phyloP scores from a whole-genome alignment of 306 rosid species.

The Rosa lucieae region DNA sequence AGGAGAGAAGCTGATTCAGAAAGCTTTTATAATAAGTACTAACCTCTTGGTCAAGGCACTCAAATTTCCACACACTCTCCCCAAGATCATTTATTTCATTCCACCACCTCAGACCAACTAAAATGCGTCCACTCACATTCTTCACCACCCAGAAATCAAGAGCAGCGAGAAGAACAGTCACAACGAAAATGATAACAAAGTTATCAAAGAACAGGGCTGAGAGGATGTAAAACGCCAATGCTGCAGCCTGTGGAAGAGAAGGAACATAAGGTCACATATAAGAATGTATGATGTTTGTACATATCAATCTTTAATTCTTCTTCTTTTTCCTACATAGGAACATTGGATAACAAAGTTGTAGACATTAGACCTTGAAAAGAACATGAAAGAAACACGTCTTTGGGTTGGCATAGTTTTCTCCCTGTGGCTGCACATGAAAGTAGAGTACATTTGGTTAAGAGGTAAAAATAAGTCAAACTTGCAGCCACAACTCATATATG shows the following conservation, averaged over 20 bases:
- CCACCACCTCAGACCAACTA: constrained; percentile 99
- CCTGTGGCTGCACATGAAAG: constrained; percentile 55
- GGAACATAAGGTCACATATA: constrained; percentile 4
- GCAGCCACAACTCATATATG: not conserved
- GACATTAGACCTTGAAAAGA: constrained; percentile 74
- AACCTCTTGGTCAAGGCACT: constrained; percentile 97
- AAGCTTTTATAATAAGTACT: constrained; percentile 16
- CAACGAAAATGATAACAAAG: constrained; percentile 97
- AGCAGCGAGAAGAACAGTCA: constrained; percentile 93
- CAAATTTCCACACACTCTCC: constrained; percentile 98
- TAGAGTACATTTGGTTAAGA: constrained; percentile 15
- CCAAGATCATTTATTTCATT: constrained; percentile 96
- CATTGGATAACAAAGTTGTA: not conserved
- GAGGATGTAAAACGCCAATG: constrained; percentile 95
- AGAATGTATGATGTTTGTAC: not conserved
- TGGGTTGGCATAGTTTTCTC: constrained; percentile 94
- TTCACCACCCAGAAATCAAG: constrained; percentile 99
- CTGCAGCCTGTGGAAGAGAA: constrained; percentile 63
- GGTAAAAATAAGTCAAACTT: constrained; percentile 2
- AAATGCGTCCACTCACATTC: constrained; percentile 95
- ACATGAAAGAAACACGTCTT: constrained; percentile 95
- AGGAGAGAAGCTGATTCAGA: constrained; percentile 20
- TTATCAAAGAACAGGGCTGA: constrained; percentile 77
- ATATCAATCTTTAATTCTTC: not conserved
- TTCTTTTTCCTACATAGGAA: not conserved